Base-by-base conservation (phyloP, 768 basidiomycete species). In the Melanogaster broomeanus region DNA sequence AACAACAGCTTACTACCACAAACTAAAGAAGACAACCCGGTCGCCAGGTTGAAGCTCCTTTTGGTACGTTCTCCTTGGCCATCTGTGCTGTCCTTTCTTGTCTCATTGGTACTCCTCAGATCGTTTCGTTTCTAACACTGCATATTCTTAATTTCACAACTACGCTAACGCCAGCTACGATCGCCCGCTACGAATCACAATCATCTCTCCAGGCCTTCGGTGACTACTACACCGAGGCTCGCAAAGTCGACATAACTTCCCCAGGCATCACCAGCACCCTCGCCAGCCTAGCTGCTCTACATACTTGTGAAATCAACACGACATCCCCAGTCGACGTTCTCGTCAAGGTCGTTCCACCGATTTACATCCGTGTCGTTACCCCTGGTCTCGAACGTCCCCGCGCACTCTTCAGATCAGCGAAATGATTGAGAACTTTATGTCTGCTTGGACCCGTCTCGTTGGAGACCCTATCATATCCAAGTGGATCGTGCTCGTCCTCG, bases 391-490 rank as follows among this genome's bases (percentile, higher is more conserved):
- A 62, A 52, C 68, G 65, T 51, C 70, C 68, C n/a, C 65, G 59
- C 42, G 52, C 64, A 37, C 62, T 58, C 58, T 56, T 64, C 64
- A 65, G 60, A 52, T 73, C 3, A 75, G 72, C 22, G 83, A 85
- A 51, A 72, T 81, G 19, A 73, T 96, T 48, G 93, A 95, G 53
- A 78, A 81, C 53, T 95, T 95, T 76, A 90, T 97, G 89, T 82
- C 83, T 38, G 79, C 82, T 4, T 98, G 95, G 95, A 91, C 92
- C 9, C 74, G 76, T 13, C 84, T 98, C 57, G 93, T 98, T 45
- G 93, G 93, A 33, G 96, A 99, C 64, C 96, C 96, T 1, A 82
- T 98, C 45, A 72, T 98, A 55, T 87, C 83, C 61, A 98, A 98
- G 74, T 95, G 92, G 89, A 94, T 98, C 65, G 90, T 98, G 43